phyloP scores from a whole-genome alignment of 805 yeast species.

The Candida montana region DNA sequence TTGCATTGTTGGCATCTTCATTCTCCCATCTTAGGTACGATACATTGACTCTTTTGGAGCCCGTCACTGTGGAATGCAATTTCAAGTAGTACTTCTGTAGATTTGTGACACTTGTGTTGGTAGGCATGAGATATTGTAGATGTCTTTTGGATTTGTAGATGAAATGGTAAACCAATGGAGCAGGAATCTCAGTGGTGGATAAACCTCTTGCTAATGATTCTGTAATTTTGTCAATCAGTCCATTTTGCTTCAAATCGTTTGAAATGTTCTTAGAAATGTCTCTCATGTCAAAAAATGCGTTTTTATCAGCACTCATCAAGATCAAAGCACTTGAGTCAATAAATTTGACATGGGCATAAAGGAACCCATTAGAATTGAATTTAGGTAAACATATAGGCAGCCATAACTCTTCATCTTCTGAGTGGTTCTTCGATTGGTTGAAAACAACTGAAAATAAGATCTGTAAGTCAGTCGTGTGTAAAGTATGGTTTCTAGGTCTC shows the following conservation, averaged over 20 bases:
- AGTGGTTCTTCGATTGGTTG: slow-evolving; percentile 30
- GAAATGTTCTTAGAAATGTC: slow-evolving; percentile 51
- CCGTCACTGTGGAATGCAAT: slow-evolving; percentile 24
- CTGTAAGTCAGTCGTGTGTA: slow-evolving; percentile 79
- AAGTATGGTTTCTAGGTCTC: slow-evolving; percentile 70
- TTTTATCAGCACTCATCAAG: slow-evolving; percentile 54
- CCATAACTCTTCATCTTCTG: slow-evolving; percentile 73
- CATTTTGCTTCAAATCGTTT: slow-evolving; percentile 31
- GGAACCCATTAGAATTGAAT: slow-evolving; percentile 82
- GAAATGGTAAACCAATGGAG: slow-evolving; percentile 66
- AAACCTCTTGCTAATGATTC: slow-evolving; percentile 33
- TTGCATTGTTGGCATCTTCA: slow-evolving; percentile 13
- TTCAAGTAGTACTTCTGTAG: slow-evolving; percentile 21
- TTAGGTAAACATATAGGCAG: slow-evolving; percentile 88
- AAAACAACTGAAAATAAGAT: slow-evolving; percentile 66
- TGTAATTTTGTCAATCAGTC: slow-evolving; percentile 33
- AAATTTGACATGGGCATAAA: slow-evolving; percentile 73
- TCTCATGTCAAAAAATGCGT: slow-evolving; percentile 73
- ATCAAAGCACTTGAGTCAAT: slow-evolving; percentile 41
- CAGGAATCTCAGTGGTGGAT: slow-evolving; percentile 47
- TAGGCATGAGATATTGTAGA: slow-evolving; percentile 55
- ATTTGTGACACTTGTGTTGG: slow-evolving; percentile 12
- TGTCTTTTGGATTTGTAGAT: slow-evolving; percentile 66
- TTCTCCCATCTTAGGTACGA: slow-evolving; percentile 41
- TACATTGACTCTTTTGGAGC: slow-evolving; percentile 35